A percentile compares a stretch with the other conserved stretches of the same genome.
These are phyloP conservation scores for Diophrys sp. DNA, from an alignment of 73 alveolate genomes.

Conservation along the genomic window DNA sequence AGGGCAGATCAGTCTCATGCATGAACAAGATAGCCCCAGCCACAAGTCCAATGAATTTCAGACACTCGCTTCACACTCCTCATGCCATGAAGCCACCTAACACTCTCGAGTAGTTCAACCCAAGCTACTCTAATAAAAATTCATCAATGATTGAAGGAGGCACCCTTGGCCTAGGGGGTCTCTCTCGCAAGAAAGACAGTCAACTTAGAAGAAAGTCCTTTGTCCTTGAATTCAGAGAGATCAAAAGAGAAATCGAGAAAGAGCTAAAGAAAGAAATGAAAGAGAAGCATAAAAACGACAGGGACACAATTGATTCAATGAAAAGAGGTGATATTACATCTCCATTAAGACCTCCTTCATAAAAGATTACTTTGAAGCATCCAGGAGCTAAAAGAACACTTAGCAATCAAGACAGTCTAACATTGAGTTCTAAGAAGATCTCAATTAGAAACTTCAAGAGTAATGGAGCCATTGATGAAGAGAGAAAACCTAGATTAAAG, in stretches of 20 bases:
- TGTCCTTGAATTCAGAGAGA: background rate
- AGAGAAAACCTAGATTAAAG: background rate
- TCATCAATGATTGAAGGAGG: background rate
- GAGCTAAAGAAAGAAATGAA: background rate
- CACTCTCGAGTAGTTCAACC: background rate
- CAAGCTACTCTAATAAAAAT: background rate
- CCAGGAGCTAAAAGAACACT: slow-evolving; percentile 1
- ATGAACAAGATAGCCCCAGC: background rate
- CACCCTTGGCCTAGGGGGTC: too few species aligned
- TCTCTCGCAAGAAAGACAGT: background rate
- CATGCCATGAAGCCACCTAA: background rate
- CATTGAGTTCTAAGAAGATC: background rate
- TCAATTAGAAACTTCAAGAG: background rate
- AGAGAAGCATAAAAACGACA: background rate
- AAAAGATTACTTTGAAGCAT: background rate
- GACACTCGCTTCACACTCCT: background rate
- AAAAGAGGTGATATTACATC: background rate
- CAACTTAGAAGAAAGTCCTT: background rate
- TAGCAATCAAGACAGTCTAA: background rate
- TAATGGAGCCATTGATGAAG: too few species aligned
- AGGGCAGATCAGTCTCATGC: background rate
- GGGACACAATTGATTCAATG: background rate
- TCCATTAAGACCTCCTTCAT: background rate
- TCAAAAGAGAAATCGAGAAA: background rate
- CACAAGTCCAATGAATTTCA: background rate